Evolutionary conservation across 371 early-diverging fungal species (phyloP).

Genomic region (Neoconidiobolus thromboides): DNA sequence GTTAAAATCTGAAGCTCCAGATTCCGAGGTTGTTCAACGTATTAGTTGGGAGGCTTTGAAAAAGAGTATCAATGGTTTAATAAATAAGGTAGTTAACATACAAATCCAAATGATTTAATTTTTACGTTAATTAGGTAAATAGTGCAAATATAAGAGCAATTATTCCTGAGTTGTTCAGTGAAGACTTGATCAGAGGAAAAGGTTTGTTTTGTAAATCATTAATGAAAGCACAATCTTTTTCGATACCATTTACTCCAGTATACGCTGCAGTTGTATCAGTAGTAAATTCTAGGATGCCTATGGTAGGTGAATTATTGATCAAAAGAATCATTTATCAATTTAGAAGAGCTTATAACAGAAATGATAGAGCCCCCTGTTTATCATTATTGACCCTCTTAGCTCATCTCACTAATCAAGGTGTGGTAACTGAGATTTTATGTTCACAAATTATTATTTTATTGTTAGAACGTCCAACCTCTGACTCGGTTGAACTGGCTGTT

Average conservation of each 20-base stretch:
- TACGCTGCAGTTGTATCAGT: conserved; percentile 79
- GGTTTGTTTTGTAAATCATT: conserved; percentile 74
- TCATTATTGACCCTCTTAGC: conserved; percentile 76
- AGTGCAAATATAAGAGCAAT: conserved; percentile 78
- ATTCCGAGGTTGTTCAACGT: conserved; percentile 59
- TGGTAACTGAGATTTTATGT: conserved; percentile 76
- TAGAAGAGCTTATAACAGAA: conserved; percentile 71
- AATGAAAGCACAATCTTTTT: conserved; percentile 85
- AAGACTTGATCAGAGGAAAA: conserved; percentile 83
- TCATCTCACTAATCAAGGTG: conserved; percentile 81
- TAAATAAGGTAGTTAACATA: conserved; percentile 55
- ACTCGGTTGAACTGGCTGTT: conserved; percentile 95
- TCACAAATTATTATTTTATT: conserved; percentile 72
- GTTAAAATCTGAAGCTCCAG: conserved; percentile 38
- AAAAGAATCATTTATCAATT: conserved; percentile 75
- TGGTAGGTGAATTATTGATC: conserved; percentile 75
- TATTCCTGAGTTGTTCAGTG: conserved; percentile 72
- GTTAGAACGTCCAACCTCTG: conserved; percentile 84
- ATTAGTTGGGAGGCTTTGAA: conserved; percentile 89
- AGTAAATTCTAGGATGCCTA: conserved; percentile 83
- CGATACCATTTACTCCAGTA: conserved; percentile 79
- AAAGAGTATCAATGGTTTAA: conserved; percentile 84
- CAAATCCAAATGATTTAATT: background rate
- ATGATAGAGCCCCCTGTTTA: conserved; percentile 75
- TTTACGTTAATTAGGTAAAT: conserved; percentile 32